Evolutionary conservation across 2,329 filamentous ascomycete species (phyloP).

Genomic region (Nothophoma quercina): DNA sequence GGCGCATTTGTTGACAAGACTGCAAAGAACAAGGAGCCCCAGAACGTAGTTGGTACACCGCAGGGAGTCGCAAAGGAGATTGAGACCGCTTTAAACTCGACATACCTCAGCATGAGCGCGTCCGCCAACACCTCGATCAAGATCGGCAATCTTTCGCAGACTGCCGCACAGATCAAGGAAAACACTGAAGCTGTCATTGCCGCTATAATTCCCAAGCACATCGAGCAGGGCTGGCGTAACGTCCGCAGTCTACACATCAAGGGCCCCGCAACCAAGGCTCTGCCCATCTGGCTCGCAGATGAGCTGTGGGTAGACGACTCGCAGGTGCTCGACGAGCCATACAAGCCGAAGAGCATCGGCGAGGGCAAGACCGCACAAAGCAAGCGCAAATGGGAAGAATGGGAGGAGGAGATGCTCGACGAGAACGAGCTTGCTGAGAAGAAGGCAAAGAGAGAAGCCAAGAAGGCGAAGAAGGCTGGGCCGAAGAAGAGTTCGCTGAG

Average conservation of each 20-base stretch:
- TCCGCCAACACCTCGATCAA: slow-evolving; percentile 81
- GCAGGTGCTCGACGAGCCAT: slow-evolving; percentile 69
- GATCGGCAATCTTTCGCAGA: slow-evolving; percentile 78
- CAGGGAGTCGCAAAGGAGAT: slow-evolving; percentile 80
- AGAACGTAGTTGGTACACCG: slow-evolving; percentile 62
- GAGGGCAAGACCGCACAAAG: slow-evolving; percentile 39
- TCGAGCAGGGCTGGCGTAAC: slow-evolving; percentile 88
- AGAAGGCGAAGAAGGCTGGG: slow-evolving; percentile 54
- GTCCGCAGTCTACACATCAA: slow-evolving; percentile 88
- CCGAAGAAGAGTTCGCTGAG: slow-evolving; percentile 44
- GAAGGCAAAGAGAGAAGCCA: slow-evolving; percentile 56
- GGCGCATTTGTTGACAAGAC: slow-evolving; percentile 67
- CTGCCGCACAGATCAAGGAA: slow-evolving; percentile 76
- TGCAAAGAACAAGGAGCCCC: slow-evolving; percentile 45
- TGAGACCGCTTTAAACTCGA: slow-evolving; percentile 75
- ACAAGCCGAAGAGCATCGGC: slow-evolving; percentile 37
- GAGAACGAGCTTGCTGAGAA: slow-evolving; percentile 46
- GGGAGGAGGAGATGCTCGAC: slow-evolving; percentile 48
- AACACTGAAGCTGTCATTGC: slow-evolving; percentile 76
- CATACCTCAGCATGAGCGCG: slow-evolving; percentile 80
- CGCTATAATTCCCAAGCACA: slow-evolving; percentile 76
- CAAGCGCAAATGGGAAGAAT: slow-evolving; percentile 50
- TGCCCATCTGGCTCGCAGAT: slow-evolving; percentile 94
- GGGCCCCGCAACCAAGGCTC: slow-evolving; percentile 82
- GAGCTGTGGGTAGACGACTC: slow-evolving; percentile 87